phyloP scores from a whole-genome alignment of 192 early-diverging fungal genomes.

The Linnemannia hyalina region DNA sequence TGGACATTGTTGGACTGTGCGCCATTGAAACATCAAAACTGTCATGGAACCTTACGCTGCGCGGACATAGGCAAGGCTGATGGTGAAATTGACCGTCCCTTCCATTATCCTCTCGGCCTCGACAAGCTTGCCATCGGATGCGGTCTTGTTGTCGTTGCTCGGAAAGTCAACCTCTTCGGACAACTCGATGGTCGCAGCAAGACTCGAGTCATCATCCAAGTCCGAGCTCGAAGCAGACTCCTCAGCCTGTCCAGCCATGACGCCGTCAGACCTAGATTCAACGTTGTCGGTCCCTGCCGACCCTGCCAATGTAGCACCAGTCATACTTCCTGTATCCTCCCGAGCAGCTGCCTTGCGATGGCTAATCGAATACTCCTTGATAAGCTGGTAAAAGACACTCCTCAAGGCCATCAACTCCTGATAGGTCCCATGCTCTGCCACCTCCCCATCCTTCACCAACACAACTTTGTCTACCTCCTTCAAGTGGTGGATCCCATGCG shows the following conservation, averaged over 20 bases:
- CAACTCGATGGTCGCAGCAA: not conserved
- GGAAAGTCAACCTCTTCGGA: not conserved
- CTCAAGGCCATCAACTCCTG: constrained; percentile 57
- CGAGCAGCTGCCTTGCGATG: constrained; percentile 1
- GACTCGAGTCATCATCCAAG: not conserved
- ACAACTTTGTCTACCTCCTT: constrained; percentile 67
- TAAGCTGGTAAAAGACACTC: constrained; percentile 57
- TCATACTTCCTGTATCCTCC: constrained; percentile 7
- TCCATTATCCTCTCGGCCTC: constrained; percentile 32
- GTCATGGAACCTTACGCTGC: constrained; percentile 19
- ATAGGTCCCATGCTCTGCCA: constrained; percentile 71
- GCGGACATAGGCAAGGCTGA: constrained; percentile 36
- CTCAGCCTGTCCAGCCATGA: not conserved
- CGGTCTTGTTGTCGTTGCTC: not conserved
- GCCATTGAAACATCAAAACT: not conserved
- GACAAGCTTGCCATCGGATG: constrained; percentile 14
- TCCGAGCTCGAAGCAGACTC: constrained; percentile 6
- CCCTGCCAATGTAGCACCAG: not conserved
- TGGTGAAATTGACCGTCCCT: constrained; percentile 13
- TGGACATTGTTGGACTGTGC: not conserved
- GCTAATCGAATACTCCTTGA: constrained; percentile 38
- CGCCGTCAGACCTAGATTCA: not conserved
- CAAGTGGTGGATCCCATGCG: constrained; percentile 76
- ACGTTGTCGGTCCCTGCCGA: not conserved
- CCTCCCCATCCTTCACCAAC: constrained; percentile 69